Conservation (phyloP, 495 filamentous ascomycete genomes). For the Aspergillus ellipticus region DNA sequence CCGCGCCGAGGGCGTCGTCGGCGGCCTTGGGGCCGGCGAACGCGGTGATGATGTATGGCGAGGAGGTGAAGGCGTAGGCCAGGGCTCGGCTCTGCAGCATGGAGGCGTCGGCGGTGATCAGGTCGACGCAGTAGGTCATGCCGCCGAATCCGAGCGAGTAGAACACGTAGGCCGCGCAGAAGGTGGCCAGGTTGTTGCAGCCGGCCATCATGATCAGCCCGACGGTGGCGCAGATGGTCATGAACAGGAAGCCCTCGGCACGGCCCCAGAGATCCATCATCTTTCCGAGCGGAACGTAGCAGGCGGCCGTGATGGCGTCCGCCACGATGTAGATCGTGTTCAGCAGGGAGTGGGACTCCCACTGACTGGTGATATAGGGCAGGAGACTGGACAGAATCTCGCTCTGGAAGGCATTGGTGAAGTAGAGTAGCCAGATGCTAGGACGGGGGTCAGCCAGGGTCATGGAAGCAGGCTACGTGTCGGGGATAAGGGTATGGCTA, state of each 20-base stretch:
- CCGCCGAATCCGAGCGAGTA: slow-evolving; percentile 53
- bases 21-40: slow-evolving; percentile 19
- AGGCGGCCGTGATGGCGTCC: slow-evolving; percentile 34
- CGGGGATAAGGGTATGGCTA: background rate
- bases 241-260: slow-evolving; percentile 50
- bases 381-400: slow-evolving; percentile 27
- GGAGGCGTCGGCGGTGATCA: slow-evolving; percentile 61
- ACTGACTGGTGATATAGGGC: slow-evolving; percentile 45
- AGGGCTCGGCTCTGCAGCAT: slow-evolving; percentile 54
- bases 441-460: background rate
- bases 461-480: too few species aligned
- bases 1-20: slow-evolving; percentile 34
- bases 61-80: slow-evolving; percentile 52
- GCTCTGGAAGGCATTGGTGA: slow-evolving; percentile 43
- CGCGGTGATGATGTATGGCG: slow-evolving; percentile 44
- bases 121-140: slow-evolving; percentile 47
- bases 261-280: slow-evolving; percentile 65
- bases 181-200: slow-evolving; percentile 45
- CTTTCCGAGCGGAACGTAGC: slow-evolving; percentile 58
- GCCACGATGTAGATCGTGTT: slow-evolving; percentile 55
- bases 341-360: slow-evolving; percentile 55
- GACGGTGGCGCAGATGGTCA: slow-evolving; percentile 33
- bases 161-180: slow-evolving; percentile 49
- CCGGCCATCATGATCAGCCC: slow-evolving; percentile 50
- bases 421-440: slow-evolving; percentile 48